These are phyloP conservation scores for Xylariaceae sp. DNA, from an alignment of 2,329 filamentous ascomycete genomes.

Conservation along the genomic window DNA sequence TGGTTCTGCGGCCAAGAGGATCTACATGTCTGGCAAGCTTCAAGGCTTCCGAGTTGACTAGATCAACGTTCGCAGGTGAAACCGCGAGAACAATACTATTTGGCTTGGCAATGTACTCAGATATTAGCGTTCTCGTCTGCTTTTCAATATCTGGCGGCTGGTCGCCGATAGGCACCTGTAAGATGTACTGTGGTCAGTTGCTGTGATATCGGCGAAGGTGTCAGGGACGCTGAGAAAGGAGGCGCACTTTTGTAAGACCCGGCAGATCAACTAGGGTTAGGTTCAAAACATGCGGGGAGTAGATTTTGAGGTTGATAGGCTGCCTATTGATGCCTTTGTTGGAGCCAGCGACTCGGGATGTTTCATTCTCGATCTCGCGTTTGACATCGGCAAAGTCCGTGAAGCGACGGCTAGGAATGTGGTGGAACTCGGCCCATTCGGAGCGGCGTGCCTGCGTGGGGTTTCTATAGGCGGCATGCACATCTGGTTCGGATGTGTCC, in stretches of 20 bases:
- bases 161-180: slow-evolving; percentile 88
- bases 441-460: slow-evolving; percentile 63
- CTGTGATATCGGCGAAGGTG: neutral
- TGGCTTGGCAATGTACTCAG: slow-evolving; percentile 97
- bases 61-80: slow-evolving; percentile 94
- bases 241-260: slow-evolving; percentile 80
- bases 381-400: slow-evolving; percentile 91
- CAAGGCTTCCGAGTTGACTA: slow-evolving; percentile 95
- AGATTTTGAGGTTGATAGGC: slow-evolving; percentile 97
- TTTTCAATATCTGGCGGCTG: slow-evolving; percentile 98
- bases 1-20: slow-evolving; percentile 87
- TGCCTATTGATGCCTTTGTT: slow-evolving; percentile 98
- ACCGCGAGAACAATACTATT: slow-evolving; percentile 98
- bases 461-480: slow-evolving; percentile 69
- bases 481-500: slow-evolving; percentile 62
- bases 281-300: slow-evolving; percentile 94
- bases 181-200: slow-evolving; percentile 19
- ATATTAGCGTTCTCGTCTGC: slow-evolving; percentile 92
- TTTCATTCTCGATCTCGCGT: slow-evolving; percentile 95
- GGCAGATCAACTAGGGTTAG: slow-evolving; percentile 94
- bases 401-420: slow-evolving; percentile 84
- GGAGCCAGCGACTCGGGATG: slow-evolving; percentile 81
- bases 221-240: neutral
- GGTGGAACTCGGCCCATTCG: slow-evolving; percentile 94
- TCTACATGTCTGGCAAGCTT: slow-evolving; percentile 97